These are phyloP conservation scores for Aspergillus sp. DNA, from an alignment of 2,329 filamentous ascomycete genomes.

Conservation along the genomic window DNA sequence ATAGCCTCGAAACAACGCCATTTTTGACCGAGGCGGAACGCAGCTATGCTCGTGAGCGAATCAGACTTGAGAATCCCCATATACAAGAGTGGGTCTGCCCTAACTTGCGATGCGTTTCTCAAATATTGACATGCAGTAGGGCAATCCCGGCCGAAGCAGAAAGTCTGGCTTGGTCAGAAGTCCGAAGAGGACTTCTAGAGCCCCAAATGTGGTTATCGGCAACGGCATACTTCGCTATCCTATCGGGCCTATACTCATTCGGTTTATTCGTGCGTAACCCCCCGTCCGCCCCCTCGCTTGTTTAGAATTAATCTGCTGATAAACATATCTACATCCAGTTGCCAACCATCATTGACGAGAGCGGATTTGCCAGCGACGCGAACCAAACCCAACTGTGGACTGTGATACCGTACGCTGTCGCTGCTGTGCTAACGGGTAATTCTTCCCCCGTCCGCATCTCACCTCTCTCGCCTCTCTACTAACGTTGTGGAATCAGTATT, in stretches of 20 bases:
- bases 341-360: slow-evolving; percentile 63
- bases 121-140: slow-evolving; percentile 11
- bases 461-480: background rate
- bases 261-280: slow-evolving; percentile 57
- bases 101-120: background rate
- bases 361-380: slow-evolving; percentile 54
- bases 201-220: slow-evolving; percentile 64
- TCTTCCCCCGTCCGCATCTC: slow-evolving; percentile 8
- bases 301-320: background rate
- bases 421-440: slow-evolving; percentile 54
- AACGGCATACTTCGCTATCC: slow-evolving; percentile 60
- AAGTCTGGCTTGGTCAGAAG: slow-evolving; percentile 61
- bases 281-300: background rate
- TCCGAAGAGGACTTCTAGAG: slow-evolving; percentile 60
- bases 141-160: slow-evolving; percentile 38
- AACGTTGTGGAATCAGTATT: slow-evolving; percentile 18
- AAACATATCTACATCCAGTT: slow-evolving; percentile 39
- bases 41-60: slow-evolving; percentile 47
- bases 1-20: slow-evolving; percentile 52
- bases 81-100: slow-evolving; percentile 23
- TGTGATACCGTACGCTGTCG: slow-evolving; percentile 64
- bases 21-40: slow-evolving; percentile 58
- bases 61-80: slow-evolving; percentile 41
- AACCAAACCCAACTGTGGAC: slow-evolving; percentile 63
- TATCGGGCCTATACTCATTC: slow-evolving; percentile 61